These are phyloP conservation scores for Protomyces gravidus DNA, from an alignment of 1,139 yeast species.

Conservation along the genomic window DNA sequence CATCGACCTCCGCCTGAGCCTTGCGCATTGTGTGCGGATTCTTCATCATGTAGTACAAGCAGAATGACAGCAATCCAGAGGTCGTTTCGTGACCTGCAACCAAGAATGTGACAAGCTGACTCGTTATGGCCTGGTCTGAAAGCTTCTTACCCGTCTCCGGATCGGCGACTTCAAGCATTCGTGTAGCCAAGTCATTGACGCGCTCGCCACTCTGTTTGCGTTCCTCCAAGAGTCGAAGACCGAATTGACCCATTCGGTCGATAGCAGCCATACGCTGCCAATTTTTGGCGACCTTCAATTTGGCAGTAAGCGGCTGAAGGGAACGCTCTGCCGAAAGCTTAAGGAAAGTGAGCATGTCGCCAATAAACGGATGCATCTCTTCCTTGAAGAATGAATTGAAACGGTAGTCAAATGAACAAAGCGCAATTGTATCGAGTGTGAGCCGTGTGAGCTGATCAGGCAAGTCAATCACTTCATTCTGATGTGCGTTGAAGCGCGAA, in stretches of 20 bases:
- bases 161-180: conserved; percentile 26
- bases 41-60: conserved; percentile 29
- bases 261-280: conserved; percentile 22
- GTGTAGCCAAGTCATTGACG: conserved; percentile 3
- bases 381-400: conserved; percentile 29
- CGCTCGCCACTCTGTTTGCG: conserved; percentile 9
- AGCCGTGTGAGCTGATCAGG: conserved; percentile 27
- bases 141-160: conserved; percentile 27
- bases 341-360: conserved; percentile 26
- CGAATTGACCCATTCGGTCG: conserved; percentile 26
- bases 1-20: conserved; percentile 29
- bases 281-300: conserved; percentile 13
- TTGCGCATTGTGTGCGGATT: conserved; percentile 25
- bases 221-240: conserved; percentile 20
- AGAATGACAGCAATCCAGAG: conserved; percentile 30
- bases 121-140: conserved; percentile 3
- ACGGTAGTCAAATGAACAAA: conserved; percentile 28
- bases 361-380: conserved; percentile 30
- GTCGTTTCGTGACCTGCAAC: conserved; percentile 35
- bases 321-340: conserved; percentile 18
- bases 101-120: conserved; percentile 33
- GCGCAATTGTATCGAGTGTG: conserved; percentile 29
- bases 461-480: conserved; percentile 17
- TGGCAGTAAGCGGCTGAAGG: conserved; percentile 16
- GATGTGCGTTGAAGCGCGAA: conserved; percentile 21